A percentile compares a stretch with the other conserved stretches of the same genome.
Conservation (phyloP, 768 basidiomycete genomes). For the Leccinum olivaceopallidum region DNA sequence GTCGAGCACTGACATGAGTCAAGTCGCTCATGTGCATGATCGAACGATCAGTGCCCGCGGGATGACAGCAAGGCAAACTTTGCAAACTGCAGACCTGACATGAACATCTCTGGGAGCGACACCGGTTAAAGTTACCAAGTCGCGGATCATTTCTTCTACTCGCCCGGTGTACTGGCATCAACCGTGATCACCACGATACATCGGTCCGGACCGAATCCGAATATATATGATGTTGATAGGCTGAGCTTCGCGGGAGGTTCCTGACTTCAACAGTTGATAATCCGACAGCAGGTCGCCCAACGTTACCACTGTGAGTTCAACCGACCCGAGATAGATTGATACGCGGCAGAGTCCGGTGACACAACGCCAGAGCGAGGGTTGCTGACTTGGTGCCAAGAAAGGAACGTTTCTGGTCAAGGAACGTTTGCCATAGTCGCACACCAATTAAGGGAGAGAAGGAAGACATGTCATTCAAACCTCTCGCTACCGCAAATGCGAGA, state of each 20-base stretch:
- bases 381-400: not conserved
- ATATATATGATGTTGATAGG: not conserved
- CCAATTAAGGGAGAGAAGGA: not conserved
- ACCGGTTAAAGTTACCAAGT: not conserved
- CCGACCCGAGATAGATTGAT: not conserved
- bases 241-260: not conserved
- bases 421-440: not conserved
- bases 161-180: not conserved
- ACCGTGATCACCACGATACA: not conserved
- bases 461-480: not conserved
- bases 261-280: not conserved
- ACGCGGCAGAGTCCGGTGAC: not conserved
- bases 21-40: no score
- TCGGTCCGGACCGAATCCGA: not conserved
- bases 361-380: not conserved
- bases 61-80: not conserved
- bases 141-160: no score
- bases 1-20: not conserved
- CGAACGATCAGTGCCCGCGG: no score
- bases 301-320: not conserved
- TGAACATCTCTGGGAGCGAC: no score
- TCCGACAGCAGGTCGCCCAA: not conserved
- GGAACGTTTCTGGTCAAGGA: not conserved
- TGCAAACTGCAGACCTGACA: not conserved
- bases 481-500: not conserved